Evolutionary conservation across 768 basidiomycete species (phyloP), one percentile per base, ranked within the genome.

Genomic region (Clavaria fumosa): DNA sequence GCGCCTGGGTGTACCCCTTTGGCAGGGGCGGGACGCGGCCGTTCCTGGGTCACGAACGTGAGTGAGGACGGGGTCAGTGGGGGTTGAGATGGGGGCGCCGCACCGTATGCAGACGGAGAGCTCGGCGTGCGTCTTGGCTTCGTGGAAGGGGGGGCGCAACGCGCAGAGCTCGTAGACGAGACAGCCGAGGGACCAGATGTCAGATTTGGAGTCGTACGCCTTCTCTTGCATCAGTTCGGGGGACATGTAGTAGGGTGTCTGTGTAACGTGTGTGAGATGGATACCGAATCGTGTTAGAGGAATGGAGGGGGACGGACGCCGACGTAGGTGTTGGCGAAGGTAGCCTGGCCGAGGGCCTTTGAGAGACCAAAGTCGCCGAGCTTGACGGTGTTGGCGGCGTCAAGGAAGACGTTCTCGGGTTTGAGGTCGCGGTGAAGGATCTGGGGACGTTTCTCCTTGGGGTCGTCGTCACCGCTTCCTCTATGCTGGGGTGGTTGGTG

Each of bases 231-330:
- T 88, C 23, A 97, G 69, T 56, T 99, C 93, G 0, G 95, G 95
- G 1, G 90, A 95, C 95, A 99, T 97, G 62, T 99, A 97, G 54
- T 97, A 91, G 3, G 95, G 95, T 3, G 95, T 99, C 90, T 96
- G 48, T 11, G 4, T 15, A 33, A n/a, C 2, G 23, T 35, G 10
- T 15, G n/a, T n/a, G 17, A 23, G 15, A 39, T 43, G 23, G 21
- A 32, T 14, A 32, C 18, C 14, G 23, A 24, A 30, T 34, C 34
- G 10, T 11, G 19, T 18, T 24, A 18, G 7, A 15, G 10, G 18
- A 18, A 32, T 31, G 15, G 40, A 17, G 10, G 38, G 18, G 11
- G 19, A 63, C 84, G 44, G 53, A 96, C 90, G 43, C 95, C 93
- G 45, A 97, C 95, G 42, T 96, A 99, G 23, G 95, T 99, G 46